Base-by-base conservation (phyloP, 23 red algal species). In the Chondrus crispus region DNA sequence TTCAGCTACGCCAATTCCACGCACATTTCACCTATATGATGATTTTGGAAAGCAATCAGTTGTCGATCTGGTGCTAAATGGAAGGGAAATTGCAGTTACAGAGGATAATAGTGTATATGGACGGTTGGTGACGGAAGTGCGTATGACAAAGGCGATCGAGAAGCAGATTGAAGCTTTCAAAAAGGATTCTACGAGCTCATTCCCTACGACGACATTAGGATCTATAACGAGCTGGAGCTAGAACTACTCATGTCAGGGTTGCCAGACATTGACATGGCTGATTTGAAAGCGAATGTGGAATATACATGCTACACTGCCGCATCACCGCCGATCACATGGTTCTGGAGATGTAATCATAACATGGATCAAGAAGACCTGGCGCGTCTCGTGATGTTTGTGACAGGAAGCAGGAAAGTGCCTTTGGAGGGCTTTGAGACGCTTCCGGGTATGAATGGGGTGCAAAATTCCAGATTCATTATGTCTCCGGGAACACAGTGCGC, bases 81-180 rank as follows among this genome's bases (percentile, higher is more conserved):
- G 96, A 41, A 85, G 96, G 24, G 57, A 98, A 14, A 88, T 98
- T 73, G 68, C 93, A 13, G 96, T 98, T 24, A 95, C 96, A 19
- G 88, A 98, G 54, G 88, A 95, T 74, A 98, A 98, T 88, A 98
- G 95, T 80, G 69, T 68, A 28, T 98, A 98, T 84, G 96, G 95
- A 26, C 55, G 73, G 60, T 84, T 93, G 20, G 88, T 98, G 13
- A 98, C 96, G 12, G 96, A 98, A 43, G 66, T 98, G 37, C 74
- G 87, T 14, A 90, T 98, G 93, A 95, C 96, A 30, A 95, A 90
- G 72, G 69, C 96, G 3, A 95, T 98, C 44, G 85, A 95, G 66
- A 88, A 79, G 46, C 96, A 98, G 75, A 92, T 98, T 35, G 73
- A 88, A 47, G 84, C 90, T 8, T 98, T 98, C 70, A 77, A 95